phyloP scores from a whole-genome alignment of 441 rosid species.

The Euphorbia schlechtendalii region DNA sequence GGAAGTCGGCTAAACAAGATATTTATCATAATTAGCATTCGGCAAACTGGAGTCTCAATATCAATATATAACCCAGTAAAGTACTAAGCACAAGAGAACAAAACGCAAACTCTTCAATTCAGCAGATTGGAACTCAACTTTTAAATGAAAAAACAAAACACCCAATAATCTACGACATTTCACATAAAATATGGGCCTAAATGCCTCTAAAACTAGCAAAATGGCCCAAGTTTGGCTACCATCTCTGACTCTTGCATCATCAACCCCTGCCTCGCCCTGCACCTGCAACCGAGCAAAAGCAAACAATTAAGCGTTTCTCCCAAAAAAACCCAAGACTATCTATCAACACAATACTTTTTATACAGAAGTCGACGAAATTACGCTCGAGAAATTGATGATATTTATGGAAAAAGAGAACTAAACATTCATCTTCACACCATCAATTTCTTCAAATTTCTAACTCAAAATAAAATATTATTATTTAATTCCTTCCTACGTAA shows the following conservation, averaged over 20 bases:
- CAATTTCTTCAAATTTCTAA: no score
- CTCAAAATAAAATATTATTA: no score
- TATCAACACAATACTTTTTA: neutral
- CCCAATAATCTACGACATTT: constrained; percentile 11
- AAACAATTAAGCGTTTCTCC: neutral
- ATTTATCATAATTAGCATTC: neutral
- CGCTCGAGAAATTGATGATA: no score
- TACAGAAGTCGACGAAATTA: neutral
- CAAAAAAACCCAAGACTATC: neutral
- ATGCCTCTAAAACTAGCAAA: constrained; percentile 40
- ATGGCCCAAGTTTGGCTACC: constrained; percentile 10
- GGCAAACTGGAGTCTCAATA: neutral
- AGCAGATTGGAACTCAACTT: constrained; percentile 11
- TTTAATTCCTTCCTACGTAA: no score
- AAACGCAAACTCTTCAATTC: neutral
- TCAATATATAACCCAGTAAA: no score
- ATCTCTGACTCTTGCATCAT: constrained; percentile 22
- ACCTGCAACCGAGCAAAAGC: constrained; percentile 29
- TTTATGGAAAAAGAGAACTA: no score
- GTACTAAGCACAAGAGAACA: no score
- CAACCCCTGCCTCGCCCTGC: constrained; percentile 56
- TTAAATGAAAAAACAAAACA: constrained; percentile 11
- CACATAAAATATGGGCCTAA: constrained; percentile 24
- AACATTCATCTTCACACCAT: no score
- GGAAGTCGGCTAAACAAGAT: no score